A percentile compares a stretch with the other conserved stretches of the same genome.
Conservation (phyloP, 345 rosid species). For the Erysimum cheiranthoides region DNA sequence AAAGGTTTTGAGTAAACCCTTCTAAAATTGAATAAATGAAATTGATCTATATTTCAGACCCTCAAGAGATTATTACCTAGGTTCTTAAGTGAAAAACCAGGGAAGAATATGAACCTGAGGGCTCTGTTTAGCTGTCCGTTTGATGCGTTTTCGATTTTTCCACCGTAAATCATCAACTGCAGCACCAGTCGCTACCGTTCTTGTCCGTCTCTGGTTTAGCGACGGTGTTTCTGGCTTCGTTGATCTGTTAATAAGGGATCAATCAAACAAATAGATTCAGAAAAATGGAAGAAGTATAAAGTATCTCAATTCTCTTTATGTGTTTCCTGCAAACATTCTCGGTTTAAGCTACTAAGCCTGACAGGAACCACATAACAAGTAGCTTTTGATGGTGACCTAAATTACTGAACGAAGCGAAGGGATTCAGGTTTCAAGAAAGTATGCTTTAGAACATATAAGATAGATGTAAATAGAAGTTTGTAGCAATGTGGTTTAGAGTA, state of each 20-base stretch:
- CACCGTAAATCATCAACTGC: conserved; percentile 54
- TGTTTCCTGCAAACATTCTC: not conserved
- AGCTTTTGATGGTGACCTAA: conserved; percentile 9
- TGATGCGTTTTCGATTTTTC: conserved; percentile 72
- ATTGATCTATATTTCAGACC: conserved; percentile 13
- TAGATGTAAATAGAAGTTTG: not conserved
- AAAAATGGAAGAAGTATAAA: not conserved
- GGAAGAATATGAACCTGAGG: conserved; percentile 57
- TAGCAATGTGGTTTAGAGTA: not conserved
- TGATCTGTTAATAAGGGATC: conserved; percentile 50
- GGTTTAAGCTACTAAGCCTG: not conserved
- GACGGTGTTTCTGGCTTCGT: conserved; percentile 72
- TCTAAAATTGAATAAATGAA: conserved; percentile 42
- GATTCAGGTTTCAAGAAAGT: not conserved
- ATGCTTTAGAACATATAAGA: not conserved
- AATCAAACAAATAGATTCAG: conserved; percentile 23
- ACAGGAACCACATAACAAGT: not conserved
- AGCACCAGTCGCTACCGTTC: conserved; percentile 2
- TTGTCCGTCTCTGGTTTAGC: conserved; percentile 45
- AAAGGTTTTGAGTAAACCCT: conserved; percentile 10
- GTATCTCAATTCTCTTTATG: not conserved
- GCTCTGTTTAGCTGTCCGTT: conserved; percentile 62
- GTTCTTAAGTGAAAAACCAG: conserved; percentile 51
- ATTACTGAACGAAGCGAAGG: not conserved
- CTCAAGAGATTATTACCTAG: conserved; percentile 4